Percentiles rank a stretch among this genome's conserved stretches.
phyloP scores from a whole-genome alignment of 2,329 filamentous ascomycete species.

The Paraphoma sp. region DNA sequence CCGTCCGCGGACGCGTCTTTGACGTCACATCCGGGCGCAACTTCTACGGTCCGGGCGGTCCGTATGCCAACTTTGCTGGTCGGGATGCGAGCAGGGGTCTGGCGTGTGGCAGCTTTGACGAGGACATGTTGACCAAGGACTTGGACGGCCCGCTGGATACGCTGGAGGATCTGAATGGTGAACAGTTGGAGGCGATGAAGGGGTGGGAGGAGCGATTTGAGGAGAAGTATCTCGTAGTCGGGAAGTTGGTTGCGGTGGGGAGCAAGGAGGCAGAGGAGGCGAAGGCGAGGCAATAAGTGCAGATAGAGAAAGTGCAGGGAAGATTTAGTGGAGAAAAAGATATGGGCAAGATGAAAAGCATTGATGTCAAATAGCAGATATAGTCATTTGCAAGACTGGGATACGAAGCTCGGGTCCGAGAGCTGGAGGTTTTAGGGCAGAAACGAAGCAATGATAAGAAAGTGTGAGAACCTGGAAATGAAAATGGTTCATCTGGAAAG shows the following conservation, averaged over 20 bases:
- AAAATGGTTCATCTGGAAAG: too few relatives aligned
- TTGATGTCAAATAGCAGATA: too few relatives aligned
- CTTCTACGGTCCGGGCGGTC: slow-evolving; percentile 95
- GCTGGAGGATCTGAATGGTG: slow-evolving; percentile 72
- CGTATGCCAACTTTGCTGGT: slow-evolving; percentile 95
- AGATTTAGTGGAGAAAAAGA: not conserved
- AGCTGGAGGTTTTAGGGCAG: too few relatives aligned
- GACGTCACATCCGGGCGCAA: slow-evolving; percentile 86
- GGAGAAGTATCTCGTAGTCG: slow-evolving; percentile 96
- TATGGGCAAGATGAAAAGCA: too few relatives aligned
- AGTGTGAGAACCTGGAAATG: too few relatives aligned
- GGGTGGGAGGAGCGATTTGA: slow-evolving; percentile 94
- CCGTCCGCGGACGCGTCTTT: slow-evolving; percentile 90
- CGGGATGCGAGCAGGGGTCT: slow-evolving; percentile 88
- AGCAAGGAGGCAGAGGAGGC: slow-evolving; percentile 59
- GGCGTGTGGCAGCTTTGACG: slow-evolving; percentile 90
- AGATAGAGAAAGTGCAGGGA: not conserved
- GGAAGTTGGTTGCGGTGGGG: slow-evolving; percentile 75
- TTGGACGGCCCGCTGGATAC: slow-evolving; percentile 82
- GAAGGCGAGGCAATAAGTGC: slow-evolving; percentile 22
- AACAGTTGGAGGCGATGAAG: slow-evolving; percentile 81
- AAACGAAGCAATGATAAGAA: too few relatives aligned
- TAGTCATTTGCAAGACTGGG: too few relatives aligned
- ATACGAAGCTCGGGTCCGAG: too few relatives aligned
- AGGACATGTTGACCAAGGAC: slow-evolving; percentile 93